Evolutionary conservation across 768 basidiomycete species (phyloP), one percentile per base, ranked within the genome.

Genomic region (Leccinum aurantiacum): DNA sequence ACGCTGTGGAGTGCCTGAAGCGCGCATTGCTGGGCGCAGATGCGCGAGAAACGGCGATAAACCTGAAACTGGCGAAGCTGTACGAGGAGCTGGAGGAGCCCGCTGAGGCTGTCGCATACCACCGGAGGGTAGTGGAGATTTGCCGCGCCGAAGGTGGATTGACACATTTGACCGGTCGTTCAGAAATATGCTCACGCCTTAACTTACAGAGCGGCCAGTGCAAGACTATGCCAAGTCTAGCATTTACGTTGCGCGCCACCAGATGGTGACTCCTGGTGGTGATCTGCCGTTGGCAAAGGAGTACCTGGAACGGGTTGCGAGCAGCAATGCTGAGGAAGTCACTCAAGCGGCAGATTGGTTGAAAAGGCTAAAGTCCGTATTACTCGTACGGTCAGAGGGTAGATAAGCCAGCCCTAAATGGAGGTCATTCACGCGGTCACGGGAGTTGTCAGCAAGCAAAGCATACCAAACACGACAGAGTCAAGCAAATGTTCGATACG

Each of bases 1-100:
- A 98, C 73, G 95, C 97, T 15, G 87, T 95, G 48, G 89, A 95
- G 70, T 93, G 94, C 68, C 86, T 93, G 63, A 91, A 93, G 65
- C 90, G 95, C 44, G 95, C 96, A 13, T 80, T 98, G 56, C 85
- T 89, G 60, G 84, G 89, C 57, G 89, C 89, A 27, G 90, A 91
- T 72, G 82, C 88, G 3, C 83, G 86, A 61, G 91, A 94, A 71
- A 89, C 83, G 38, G 81, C 79, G 24, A 86, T 92, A 62, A 84
- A 85, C 70, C 75, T 89, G 38, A 91, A 85, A 69, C 77, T 95
- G 35, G 93, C 93, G 17, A 83, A 80, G 67, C 78, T 95, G 53
- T 82, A 91, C 68, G 81, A 81, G 56, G 79, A 81, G 27, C 75
- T 91, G 38, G 85, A 87, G 15, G 91, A 95, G 66, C 74, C 77